Evolutionary conservation across 768 basidiomycete genomes (phyloP), one percentile per base, ranked within the genome.

Genomic region (Boletellus emodensis): DNA sequence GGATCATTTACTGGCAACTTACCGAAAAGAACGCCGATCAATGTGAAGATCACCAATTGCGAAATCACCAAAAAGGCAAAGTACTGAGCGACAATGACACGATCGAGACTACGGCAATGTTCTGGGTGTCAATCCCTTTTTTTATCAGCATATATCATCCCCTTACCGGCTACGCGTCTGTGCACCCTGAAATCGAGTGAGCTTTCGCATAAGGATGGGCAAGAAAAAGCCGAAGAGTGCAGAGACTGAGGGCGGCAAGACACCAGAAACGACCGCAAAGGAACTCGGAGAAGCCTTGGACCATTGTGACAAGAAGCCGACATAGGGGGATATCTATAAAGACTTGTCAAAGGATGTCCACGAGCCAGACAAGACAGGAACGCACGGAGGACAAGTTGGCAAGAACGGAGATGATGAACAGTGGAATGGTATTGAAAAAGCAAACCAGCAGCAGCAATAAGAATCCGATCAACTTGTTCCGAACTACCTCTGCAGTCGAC

Each of bases 11-110:
- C 2, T 10, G 10, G 43, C 26, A n/a, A 75, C 85, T 58, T 50
- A 90, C 89, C 84, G 73, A 93, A 94, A 49, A 85, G 75, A 42
- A 94, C 94, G 58, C 91, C 90, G 53, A 97, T 84, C 51, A 95
- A 69, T 14, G 91, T 95, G 75, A 98, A 99, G 70, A 98, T 84
- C 54, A 99, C 76, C 60, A 99, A 72, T 65, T 97, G 94, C 44
- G 88, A 90, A 69, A 96, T 86, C 51, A 98, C 84, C 68, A 98
- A 75, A 79, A 99, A 98, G 1, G 88, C 77, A 63, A 86, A 98
- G 71, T 97, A 98, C 43, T 93, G 84, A 17, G 91, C 91, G 35
- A 94, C 78, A 52, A 98, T 94, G 34, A 87, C 85, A 32, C 96
- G 87, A 60, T 98, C 94, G 46, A 94, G 79, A 44, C 81, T 81